Base-by-base conservation (phyloP, 2,329 filamentous ascomycete genomes). In the Penicillium sp. region DNA sequence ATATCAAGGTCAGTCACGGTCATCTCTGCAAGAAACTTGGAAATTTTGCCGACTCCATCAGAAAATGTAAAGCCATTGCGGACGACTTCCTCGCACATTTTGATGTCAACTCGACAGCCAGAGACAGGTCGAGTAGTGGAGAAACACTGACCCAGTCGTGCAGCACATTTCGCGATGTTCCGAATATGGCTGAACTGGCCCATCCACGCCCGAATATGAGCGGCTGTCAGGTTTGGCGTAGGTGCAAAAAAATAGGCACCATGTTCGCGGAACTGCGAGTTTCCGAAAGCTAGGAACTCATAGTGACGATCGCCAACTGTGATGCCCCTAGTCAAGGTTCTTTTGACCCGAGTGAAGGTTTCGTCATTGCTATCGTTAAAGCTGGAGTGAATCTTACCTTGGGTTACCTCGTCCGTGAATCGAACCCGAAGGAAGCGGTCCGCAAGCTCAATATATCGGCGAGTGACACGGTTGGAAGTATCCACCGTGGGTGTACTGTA, bases 11-110 rank as follows among this genome's bases (percentile, higher is more conserved):
- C 89, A 14, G 84, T 78, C 9, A 88, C 84, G 45, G 96, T 85
- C 75, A 95, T 85, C 27, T 86, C 79, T 0, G 92, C 90, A 23
- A 96, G 78, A 58, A 91, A 88, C 0, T 75, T 77, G 0, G 93
- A 97, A n/a, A 99, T 91, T 70, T 92, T 96, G 1, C 95, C 95
- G 3, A 98, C 90, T 0, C 95, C 95, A 68, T 99, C 95, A 0
- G 90, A 95, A 71, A 98, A 99, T 59, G 80, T 89, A 68, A 85
- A 87, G 0, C 80, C 84, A 47, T 90, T 86, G 2, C 82, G 81
- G 57, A 86, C 79, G 21, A 98, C 83, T 62, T 98, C 95, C 0
- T 81, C 74, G 31, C 93, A 85, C 5, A 80, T 78, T 13, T 84
- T 79, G 26, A 84, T 72, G 1, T 81, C 79, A 7, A 88, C 84